Evolutionary conservation across 768 basidiomycete genomes (phyloP), one percentile per base, ranked within the genome.

Genomic region (Hygrocybe punicea): DNA sequence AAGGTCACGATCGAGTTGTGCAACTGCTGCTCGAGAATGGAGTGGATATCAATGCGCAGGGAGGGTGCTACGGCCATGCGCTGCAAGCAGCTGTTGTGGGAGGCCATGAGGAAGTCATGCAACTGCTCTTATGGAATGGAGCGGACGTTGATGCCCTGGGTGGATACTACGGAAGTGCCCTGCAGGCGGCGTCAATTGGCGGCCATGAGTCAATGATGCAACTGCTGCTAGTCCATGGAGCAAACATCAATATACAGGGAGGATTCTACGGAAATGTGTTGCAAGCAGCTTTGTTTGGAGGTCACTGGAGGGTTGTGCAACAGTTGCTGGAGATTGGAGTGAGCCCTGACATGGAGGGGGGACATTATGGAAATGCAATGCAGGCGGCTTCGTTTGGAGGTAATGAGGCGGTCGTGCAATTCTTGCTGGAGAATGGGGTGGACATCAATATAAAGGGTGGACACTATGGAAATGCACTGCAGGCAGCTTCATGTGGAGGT

Each of bases 71-170:
- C 11, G 40, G 40, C 40, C n/a, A 35, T 50, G 49, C 49, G 4
- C 49, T 50, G 21, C 49, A 50, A 21, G 25, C 25, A 5, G 49
- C 48, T 21, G 19, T 24, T 13, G 19, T 33, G 10, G 10, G 8
- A 29, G 48, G 48, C 11, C 24, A 49, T 49, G 48, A 49, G 8
- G 48, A 6, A 23, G 17, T 25, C 9, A 24, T 49, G 7, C 19
- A 49, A 24, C 6, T 49, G 10, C 48, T 49, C 29, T 24, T 49
- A 5, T 14, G 8, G 10, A 14, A 24, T 21, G 23, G 19, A 24
- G 48, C 29, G 23, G 48, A 77, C 81, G 64, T 78, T 80, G 10
- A n/a, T n/a, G n/a, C n/a, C n/a, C n/a, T n/a, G n/a, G n/a, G n/a
- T n/a, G n/a, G n/a, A n/a, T n/a, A n/a, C 17, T 24, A 49, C 25